Conservation (phyloP, 2,329 filamentous ascomycete genomes). For the Cercospora zeae-maydis region DNA sequence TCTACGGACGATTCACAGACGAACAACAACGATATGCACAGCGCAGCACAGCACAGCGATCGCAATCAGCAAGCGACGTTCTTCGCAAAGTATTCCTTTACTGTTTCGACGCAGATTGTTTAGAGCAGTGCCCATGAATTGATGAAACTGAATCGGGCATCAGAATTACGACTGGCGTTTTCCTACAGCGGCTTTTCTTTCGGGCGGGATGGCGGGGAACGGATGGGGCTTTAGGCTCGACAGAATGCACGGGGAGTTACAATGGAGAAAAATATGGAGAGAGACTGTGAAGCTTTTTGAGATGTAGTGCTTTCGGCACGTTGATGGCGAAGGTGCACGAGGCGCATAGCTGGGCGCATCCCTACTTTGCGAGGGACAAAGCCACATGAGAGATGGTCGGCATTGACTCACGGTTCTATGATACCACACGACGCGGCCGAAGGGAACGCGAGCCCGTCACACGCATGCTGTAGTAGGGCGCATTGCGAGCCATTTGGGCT, state of each 20-base stretch:
- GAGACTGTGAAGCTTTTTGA: not conserved
- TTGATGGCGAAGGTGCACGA: not conserved
- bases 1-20: not conserved
- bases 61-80: not conserved
- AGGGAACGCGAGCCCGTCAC: not conserved
- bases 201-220: not conserved
- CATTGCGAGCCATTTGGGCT: not conserved
- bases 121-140: not conserved
- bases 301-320: not conserved
- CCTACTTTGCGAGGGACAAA: not conserved
- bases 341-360: not conserved
- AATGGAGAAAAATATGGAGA: not conserved
- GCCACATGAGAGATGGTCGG: not conserved
- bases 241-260: not conserved
- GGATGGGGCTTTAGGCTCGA: not conserved
- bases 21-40: not conserved
- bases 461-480: not conserved
- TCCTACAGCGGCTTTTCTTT: not conserved
- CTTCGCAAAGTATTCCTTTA: not conserved
- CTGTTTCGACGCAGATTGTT: not conserved
- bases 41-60: not conserved
- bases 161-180: not conserved
- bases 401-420: constrained; percentile 1
- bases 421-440: constrained; percentile 2
- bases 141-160: not conserved